These are phyloP conservation scores for Petasospora rhodanensis DNA, from an alignment of 1,139 yeast genomes.

Conservation along the genomic window DNA sequence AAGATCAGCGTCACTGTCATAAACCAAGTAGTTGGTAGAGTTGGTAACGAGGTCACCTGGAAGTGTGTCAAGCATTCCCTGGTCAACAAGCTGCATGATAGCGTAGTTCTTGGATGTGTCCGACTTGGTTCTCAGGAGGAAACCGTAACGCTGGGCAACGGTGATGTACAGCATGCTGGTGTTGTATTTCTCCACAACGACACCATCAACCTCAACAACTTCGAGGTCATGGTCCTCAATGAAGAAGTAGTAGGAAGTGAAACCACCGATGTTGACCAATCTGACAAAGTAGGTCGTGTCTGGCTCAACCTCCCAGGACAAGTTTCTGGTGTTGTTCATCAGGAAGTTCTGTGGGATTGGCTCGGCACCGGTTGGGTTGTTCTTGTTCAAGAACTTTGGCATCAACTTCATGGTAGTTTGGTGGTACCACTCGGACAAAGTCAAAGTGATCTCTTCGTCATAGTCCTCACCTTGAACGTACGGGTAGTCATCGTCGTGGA, in stretches of 20 bases:
- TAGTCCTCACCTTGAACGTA: slow-evolving; percentile 47
- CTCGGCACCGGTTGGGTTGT: slow-evolving; percentile 95
- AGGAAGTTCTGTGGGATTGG: slow-evolving; percentile 82
- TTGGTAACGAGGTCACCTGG: slow-evolving; percentile 63
- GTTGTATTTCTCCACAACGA: slow-evolving; percentile 60
- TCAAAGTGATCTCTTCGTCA: slow-evolving; percentile 70
- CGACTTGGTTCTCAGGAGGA: slow-evolving; percentile 66
- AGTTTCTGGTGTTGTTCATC: slow-evolving; percentile 73
- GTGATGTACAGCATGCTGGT: slow-evolving; percentile 61
- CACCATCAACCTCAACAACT: slow-evolving; percentile 82
- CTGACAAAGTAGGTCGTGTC: slow-evolving; percentile 76
- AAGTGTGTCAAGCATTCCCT: slow-evolving; percentile 68
- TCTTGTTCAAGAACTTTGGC: slow-evolving; percentile 54
- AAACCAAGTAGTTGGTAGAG: slow-evolving; percentile 67
- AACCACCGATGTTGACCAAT: slow-evolving; percentile 78
- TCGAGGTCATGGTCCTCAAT: slow-evolving; percentile 81
- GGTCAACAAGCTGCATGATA: slow-evolving; percentile 73
- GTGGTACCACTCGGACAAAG: slow-evolving; percentile 86
- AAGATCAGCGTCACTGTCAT: slow-evolving; percentile 41
- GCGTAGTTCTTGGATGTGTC: slow-evolving; percentile 60
- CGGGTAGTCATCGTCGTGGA: slow-evolving; percentile 49
- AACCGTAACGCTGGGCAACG: slow-evolving; percentile 76
- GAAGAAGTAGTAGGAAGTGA: slow-evolving; percentile 79
- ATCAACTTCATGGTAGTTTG: slow-evolving; percentile 48
- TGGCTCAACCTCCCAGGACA: slow-evolving; percentile 69